Evolutionary conservation across 768 basidiomycete species (phyloP), one percentile per base, ranked within the genome.

Genomic region (Tricholoma terreum): DNA sequence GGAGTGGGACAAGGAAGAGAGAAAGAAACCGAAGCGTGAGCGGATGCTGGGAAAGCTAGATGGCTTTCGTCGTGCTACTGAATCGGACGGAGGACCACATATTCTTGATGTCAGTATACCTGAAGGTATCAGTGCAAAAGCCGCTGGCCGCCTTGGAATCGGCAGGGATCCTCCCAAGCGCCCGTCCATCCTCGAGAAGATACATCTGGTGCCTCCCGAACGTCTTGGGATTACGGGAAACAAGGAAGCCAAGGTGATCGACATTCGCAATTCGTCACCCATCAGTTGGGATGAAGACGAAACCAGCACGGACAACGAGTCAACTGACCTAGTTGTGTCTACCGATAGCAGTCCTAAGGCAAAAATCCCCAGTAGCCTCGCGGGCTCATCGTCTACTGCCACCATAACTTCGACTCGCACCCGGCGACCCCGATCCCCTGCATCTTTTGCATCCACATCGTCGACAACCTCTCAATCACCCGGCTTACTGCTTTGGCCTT

Each of bases 401-500:
- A 62, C 74, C 10, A 69, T 71, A 6, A 60, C 67, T 8, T 68
- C 71, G 4, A 58, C 54, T 5, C 62, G 54, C 35, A 2, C 30
- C 9, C 46, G 3, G 15, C 63, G 60, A 7, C 63, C 67, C 11
- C 49, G 51, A 10, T 63, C 66, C 6, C 59, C 61, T 4, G 63
- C 66, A 5, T 61, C 66, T 19, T 60, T 61, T 10, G 56, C 63
- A 36, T 42, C 59, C 4, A 48, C 33, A 10, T 42, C 49, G 9
- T 51, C 48, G 24, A 55, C 63, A 10, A 63, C 73, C 0, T 65
- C 77, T 45, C 87, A 88, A 65, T 84, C 84, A 1, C 79, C 85
- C 6, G 89, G 89, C 1, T 69, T 90, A 6, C 65, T 90, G 21
- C 70, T 89, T 33, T 81, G 75, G 77, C 84, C 81, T 6, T 71